These are phyloP conservation scores for Candida dubliniensis DNA, from an alignment of 1,139 yeast species.

Conservation along the genomic window DNA sequence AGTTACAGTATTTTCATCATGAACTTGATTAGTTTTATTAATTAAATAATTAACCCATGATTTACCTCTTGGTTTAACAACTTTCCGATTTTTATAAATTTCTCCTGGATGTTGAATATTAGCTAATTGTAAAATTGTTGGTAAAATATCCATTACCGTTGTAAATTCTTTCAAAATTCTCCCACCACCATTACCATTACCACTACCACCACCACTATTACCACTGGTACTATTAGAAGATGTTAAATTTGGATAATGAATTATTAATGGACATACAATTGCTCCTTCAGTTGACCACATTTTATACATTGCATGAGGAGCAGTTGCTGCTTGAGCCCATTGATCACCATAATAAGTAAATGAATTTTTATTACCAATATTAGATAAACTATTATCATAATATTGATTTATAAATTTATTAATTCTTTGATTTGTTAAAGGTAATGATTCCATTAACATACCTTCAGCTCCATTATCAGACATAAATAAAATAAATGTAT, in stretches of 20 bases:
- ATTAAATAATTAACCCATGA: constrained; percentile 39
- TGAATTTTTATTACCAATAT: constrained; percentile 49
- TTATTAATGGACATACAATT: constrained; percentile 52
- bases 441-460: constrained; percentile 54
- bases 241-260: constrained; percentile 38
- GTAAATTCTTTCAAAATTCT: constrained; percentile 38
- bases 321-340: constrained; percentile 69
- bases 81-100: constrained; percentile 35
- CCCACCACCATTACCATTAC: constrained; percentile 20
- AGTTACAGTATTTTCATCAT: constrained; percentile 47
- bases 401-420: constrained; percentile 26
- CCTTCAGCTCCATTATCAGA: constrained; percentile 66
- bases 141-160: constrained; percentile 59
- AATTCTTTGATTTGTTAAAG: constrained; percentile 33
- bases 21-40: constrained; percentile 29
- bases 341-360: constrained; percentile 56
- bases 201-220: no score
- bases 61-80: constrained; percentile 41
- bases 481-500: constrained; percentile 56
- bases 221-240: no score
- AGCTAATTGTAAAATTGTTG: constrained; percentile 53
- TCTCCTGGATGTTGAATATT: constrained; percentile 45
- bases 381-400: constrained; percentile 46
- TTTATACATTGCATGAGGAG: constrained; percentile 53
- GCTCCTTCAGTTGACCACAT: constrained; percentile 59